phyloP scores from a whole-genome alignment of 805 yeast species.

The Pichia rugopelliculosa region DNA sequence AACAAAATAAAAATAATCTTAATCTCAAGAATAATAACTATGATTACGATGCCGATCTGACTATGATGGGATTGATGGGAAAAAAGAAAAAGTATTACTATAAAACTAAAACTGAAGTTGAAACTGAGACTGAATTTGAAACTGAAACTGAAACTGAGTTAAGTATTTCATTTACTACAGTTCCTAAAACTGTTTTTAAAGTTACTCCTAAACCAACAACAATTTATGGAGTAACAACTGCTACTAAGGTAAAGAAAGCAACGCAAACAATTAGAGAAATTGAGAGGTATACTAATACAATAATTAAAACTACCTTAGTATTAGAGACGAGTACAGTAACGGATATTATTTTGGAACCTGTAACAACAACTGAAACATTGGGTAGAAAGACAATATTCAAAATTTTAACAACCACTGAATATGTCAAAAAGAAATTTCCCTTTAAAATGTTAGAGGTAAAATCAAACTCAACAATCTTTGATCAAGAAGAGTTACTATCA shows the following conservation, averaged over 20 bases:
- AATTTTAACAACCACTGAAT: slow-evolving; percentile 9
- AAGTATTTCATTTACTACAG: not conserved
- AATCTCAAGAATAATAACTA: not conserved
- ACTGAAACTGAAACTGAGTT: not conserved
- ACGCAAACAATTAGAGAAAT: not conserved
- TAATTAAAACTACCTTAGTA: not conserved
- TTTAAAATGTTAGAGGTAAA: not conserved
- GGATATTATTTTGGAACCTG: not conserved
- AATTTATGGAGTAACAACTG: not conserved
- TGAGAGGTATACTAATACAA: not conserved
- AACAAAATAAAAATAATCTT: too few relatives aligned
- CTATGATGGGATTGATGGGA: not conserved
- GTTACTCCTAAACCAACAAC: not conserved
- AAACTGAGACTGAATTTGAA: not conserved
- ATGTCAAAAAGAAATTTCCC: slow-evolving; percentile 3
- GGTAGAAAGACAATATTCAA: slow-evolving; percentile 5
- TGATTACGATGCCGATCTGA: not conserved
- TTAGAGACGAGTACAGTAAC: not conserved
- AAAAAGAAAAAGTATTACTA: not conserved
- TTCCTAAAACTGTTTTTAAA: slow-evolving; percentile 1
- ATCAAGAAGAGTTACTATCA: not conserved
- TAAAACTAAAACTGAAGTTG: not conserved
- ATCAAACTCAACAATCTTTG: not conserved
- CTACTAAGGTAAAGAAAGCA: not conserved
- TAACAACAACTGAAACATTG: not conserved